Base-by-base conservation (phyloP, 2,329 filamentous ascomycete genomes). In the Monilinia fructicola region DNA sequence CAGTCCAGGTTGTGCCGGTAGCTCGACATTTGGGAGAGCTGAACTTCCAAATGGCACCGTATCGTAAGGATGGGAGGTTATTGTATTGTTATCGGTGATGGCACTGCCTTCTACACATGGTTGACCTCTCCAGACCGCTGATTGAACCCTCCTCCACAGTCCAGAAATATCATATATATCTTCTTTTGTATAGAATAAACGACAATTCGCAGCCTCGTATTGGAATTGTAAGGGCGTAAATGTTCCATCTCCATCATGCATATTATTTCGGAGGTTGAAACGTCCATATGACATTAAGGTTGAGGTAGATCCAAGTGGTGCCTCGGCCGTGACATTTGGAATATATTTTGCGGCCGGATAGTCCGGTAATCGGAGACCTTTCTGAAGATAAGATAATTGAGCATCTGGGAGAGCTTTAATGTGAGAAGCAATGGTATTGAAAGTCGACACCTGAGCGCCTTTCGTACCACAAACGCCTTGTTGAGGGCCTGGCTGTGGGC, bases 381-480 rank as follows among this genome's bases (percentile, higher is more conserved):
- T 26, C 28, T 53, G 12, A n/a, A 52, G 35, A 52, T 65, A 65
- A 18, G 23, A 26, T 10, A 23, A 18, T 35, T 44, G 46, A 21
- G 64, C 64, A n/a, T 61, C 38, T 28, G 46, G 46, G 11, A 65
- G 46, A 38, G 26, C 28, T 28, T 53, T 11, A n/a, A 65, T 23
- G 1, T 60, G 21, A 21, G 23, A 50, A n/a, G n/a, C 44, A 18
- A 65, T 14, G 21, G 5, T 28, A 7, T 18, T 26, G 14, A 44
- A 65, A 21, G 21, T 46, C 12, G 53, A 18, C 7, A 65, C 18
- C 67, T 82, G 79, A 0, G 78, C 77, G 52, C 88, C 88, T 72
- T 88, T 86, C 52, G 85, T 83, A 23, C 87, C 88, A 21, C 87
- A 86, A n/a, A 89, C 79, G 5, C 81, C 82, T 78, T 89, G 86